Evolutionary conservation across 768 basidiomycete genomes (phyloP).

Genomic region (Coprinellus aureogranulatus): DNA sequence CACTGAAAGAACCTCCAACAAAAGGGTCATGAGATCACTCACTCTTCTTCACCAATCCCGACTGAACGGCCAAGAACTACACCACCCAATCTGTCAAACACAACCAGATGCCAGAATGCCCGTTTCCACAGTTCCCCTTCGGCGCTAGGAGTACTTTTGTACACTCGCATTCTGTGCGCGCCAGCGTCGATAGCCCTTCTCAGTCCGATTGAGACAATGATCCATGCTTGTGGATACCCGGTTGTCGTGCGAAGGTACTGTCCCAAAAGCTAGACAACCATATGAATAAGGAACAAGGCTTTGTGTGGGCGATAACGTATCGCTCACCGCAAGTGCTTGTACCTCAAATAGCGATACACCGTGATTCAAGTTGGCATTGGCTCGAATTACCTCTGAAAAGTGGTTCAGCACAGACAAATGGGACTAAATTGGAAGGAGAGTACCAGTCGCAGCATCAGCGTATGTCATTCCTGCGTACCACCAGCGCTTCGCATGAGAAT

Average conservation of each 20-base stretch:
- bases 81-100: conserved; percentile 57
- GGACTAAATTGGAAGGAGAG: background rate
- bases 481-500: conserved; percentile 3
- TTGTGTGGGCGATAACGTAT: no score
- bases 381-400: background rate
- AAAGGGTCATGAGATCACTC: conserved; percentile 18
- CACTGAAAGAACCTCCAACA: background rate
- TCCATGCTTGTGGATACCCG: conserved; percentile 53
- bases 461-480: background rate
- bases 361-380: background rate
- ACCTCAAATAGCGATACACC: conserved; percentile 11
- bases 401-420: background rate
- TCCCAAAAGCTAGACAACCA: conserved; percentile 42
- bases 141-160: conserved; percentile 41
- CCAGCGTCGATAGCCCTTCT: conserved; percentile 76
- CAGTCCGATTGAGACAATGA: conserved; percentile 49
- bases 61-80: conserved; percentile 55
- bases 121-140: conserved; percentile 78
- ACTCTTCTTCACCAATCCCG: conserved; percentile 67
- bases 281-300: background rate
- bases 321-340: conserved; percentile 1
- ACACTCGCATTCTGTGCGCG: conserved; percentile 65
- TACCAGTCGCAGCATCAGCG: background rate
- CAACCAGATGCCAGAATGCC: conserved; percentile 69
- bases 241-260: conserved; percentile 52